phyloP scores from a whole-genome alignment of 129 eudicot genomes.

The Daucus carota region DNA sequence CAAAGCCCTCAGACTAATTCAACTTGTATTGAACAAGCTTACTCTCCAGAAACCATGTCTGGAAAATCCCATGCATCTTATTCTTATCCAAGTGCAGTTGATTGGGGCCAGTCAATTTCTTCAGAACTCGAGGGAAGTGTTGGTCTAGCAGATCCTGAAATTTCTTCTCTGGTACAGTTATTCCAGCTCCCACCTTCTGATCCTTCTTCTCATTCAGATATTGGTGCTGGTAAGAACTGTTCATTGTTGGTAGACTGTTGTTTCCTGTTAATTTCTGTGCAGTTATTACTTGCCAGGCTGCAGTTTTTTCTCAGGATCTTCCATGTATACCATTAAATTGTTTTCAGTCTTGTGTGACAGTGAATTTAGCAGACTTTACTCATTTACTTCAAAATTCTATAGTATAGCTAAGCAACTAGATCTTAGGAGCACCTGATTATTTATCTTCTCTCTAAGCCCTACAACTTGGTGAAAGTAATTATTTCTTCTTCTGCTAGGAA shows the following conservation, averaged over 20 bases:
- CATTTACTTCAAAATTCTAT: not conserved
- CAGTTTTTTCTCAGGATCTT: not conserved
- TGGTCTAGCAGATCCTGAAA: constrained; percentile 13
- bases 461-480: not conserved
- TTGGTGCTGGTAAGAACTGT: constrained; percentile 18
- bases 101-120: constrained; percentile 10
- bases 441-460: not conserved
- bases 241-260: not conserved
- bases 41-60: constrained; percentile 7
- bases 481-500: not conserved
- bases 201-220: constrained; percentile 2
- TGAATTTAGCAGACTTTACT: not conserved
- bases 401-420: not conserved
- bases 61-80: constrained; percentile 4
- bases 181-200: not conserved
- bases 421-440: not conserved
- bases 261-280: not conserved
- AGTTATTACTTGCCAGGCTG: too few species aligned
- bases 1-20: constrained; percentile 11
- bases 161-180: constrained; percentile 12
- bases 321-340: not conserved
- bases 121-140: constrained; percentile 11
- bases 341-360: not conserved
- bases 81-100: constrained; percentile 6
- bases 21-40: constrained; percentile 10